Base-by-base conservation (phyloP, 345 rosid species). In the Excoecaria agallocha region DNA sequence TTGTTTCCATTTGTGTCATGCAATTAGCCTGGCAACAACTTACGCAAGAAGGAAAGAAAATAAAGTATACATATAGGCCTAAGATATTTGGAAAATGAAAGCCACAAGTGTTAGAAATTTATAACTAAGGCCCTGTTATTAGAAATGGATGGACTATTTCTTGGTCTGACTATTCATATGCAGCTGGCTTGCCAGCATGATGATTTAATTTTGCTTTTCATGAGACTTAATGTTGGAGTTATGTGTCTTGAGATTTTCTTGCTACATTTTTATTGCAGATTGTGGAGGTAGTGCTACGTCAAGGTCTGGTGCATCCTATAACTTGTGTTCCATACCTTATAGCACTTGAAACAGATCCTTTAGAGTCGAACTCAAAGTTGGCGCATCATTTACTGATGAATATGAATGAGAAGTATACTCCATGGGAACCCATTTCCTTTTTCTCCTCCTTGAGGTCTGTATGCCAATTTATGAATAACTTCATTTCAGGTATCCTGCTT, bases 291-390 rank as follows among this genome's bases (percentile, higher is more conserved):
- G 99, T 90, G 66, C 87, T 96, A 62, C 97, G 97, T 48, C 99
- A 96, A 84, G 99, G 99, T 80, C 97, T 96, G 77, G 98, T 96
- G 76, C 99, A 96, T 86, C 98, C 99, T 77, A 96, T 96, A 66
- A 96, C 98, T 48, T 96, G 98, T 82, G 99, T 96, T 78, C 98
- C 99, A 22, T 85, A 91, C 84, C 89, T 96, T 81, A 93, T 96
- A 85, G 99, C 99, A 68, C 96, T 96, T 48, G 99, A 96, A 87
- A 88, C 97, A 60, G 99, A 96, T 89, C 99, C 95, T 66, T 89
- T 77, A 73, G 99, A 96, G 79, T 84, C 79, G 66, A 96, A 96
- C 86, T 91, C 93, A 48, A 96, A 96, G 85, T 85, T 93, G 90
- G 96, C 98, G 43, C 99, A 96, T 88, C 98, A 90, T 83, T 83